phyloP scores from a whole-genome alignment of 495 filamentous ascomycete species.

The Eremomyces bilateralis region DNA sequence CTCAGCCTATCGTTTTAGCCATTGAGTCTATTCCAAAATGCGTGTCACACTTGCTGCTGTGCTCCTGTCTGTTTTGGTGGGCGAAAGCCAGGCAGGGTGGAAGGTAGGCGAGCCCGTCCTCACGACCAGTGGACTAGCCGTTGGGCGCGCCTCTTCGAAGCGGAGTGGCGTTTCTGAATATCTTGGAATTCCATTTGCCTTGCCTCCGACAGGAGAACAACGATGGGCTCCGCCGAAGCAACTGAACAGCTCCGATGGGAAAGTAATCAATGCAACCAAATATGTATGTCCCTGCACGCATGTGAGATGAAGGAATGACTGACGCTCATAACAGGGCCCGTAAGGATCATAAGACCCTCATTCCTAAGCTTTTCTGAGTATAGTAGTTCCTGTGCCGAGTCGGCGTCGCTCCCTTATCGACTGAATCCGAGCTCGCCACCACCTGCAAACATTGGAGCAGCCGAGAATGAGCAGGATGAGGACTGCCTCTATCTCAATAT shows the following conservation, averaged over 20 bases:
- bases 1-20: no score
- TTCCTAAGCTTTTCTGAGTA: background rate
- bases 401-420: background rate
- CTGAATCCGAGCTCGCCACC: background rate
- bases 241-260: background rate
- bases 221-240: constrained; percentile 1
- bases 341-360: background rate
- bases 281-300: constrained; percentile 1
- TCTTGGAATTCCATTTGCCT: constrained; percentile 5
- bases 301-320: background rate
- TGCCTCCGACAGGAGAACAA: constrained; percentile 2
- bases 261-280: constrained; percentile 2
- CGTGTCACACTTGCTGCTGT: no score
- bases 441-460: background rate
- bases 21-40: no score
- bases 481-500: constrained; percentile 22
- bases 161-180: constrained; percentile 1
- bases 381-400: background rate
- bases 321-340: background rate
- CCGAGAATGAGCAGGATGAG: constrained; percentile 7
- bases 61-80: no score
- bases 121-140: constrained; percentile 1
- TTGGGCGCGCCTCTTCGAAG: background rate
- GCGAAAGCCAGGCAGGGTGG: no score
- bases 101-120: constrained; percentile 1